Conservation (phyloP, 805 yeast species). For the Starmerella floris region DNA sequence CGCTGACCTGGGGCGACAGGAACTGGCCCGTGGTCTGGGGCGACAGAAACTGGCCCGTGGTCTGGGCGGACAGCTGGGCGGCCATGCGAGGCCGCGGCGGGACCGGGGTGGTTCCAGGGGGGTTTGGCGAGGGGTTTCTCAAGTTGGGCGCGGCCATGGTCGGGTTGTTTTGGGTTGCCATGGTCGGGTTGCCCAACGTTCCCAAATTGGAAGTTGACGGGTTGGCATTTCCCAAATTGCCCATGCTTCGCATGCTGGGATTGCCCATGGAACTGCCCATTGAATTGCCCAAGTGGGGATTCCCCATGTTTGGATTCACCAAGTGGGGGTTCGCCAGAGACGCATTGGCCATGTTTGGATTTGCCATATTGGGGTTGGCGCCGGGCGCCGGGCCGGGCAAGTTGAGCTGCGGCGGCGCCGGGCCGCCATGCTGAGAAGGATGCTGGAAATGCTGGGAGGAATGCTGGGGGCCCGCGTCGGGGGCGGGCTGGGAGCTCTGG, state of each 20-base stretch:
- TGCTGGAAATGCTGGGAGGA: neutral
- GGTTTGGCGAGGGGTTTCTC: too few species aligned
- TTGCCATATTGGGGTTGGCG: neutral
- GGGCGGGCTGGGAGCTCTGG: conserved; percentile 2
- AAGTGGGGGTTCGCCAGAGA: too few species aligned
- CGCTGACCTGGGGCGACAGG: conserved; percentile 3
- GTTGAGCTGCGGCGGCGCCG: neutral
- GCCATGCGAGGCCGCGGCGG: neutral
- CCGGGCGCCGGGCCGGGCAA: neutral
- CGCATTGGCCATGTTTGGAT: too few species aligned
- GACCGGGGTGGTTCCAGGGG: too few species aligned
- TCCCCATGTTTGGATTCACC: too few species aligned
- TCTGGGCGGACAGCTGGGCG: neutral
- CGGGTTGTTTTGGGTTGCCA: too few species aligned
- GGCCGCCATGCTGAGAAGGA: neutral
- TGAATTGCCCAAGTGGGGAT: too few species aligned
- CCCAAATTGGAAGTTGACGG: too few species aligned
- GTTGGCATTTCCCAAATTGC: too few species aligned
- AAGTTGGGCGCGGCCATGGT: too few species aligned
- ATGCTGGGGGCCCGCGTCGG: neutral
- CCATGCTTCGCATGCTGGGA: too few species aligned
- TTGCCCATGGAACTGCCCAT: too few species aligned
- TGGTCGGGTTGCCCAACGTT: neutral
- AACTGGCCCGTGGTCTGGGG: conserved; percentile 4
- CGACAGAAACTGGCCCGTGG: conserved; percentile 1